Evolutionary conservation across 768 basidiomycete genomes (phyloP), one percentile per base, ranked within the genome.

Genomic region (Leccinum fibrillosum): DNA sequence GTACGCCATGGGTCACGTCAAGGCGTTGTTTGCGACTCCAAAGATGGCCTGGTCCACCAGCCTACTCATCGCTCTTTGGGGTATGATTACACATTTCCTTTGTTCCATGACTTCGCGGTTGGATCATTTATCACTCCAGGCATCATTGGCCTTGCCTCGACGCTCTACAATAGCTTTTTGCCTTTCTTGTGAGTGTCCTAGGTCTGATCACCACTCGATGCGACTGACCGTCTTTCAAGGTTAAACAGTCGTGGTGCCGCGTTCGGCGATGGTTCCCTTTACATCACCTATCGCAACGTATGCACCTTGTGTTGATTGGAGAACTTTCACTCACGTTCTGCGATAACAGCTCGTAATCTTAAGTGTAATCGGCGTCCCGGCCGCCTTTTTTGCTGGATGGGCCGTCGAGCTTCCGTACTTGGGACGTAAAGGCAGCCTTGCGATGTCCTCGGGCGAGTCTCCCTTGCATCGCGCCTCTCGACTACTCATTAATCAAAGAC

Each of bases 281-380:
- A 87, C 63, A 85, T 82, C 60, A 87, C 88, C 1, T 92, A 90
- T 62, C 83, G 89, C 39, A 90, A 90, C 60, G 85, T 85, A 63
- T 4, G 77, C 21, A 59, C 7, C 21, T 2, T 21, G 21, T 2
- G 21, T 21, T 21, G 2, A 2, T 21, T 2, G 2, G 2, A 21
- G 21, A 21, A 2, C 21, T 21, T 21, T 21, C 21, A 21, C 21
- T 21, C 21, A 21, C 21, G 21, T n/a, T n/a, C n/a, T 26, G 32
- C 44, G 30, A 30, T 19, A 17, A 51, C 63, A 89, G 88, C 83
- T 85, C 81, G 83, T 86, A 15, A 89, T 91, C 55, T 69, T 90
- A 35, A 86, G 83, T 55, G 75, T 82, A 0, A 77, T 86, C 26
- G 88, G 89, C 11, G 78, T 91, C 7, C 89, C 89, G 0, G 86